Conservation (phyloP, 164 flowering plant genomes). For the Buxus sempervirens region DNA sequence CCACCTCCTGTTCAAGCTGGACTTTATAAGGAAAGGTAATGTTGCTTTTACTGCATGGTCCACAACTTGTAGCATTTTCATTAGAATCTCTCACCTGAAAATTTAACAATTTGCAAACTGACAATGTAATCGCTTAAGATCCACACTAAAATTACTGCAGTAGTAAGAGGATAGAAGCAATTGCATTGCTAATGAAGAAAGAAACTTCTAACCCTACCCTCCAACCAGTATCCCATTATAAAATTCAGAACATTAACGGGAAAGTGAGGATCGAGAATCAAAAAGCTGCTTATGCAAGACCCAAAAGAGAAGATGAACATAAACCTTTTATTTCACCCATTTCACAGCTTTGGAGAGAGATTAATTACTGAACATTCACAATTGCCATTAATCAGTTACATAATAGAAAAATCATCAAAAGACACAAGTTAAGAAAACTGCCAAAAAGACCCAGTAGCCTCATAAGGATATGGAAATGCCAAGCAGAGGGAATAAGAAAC, state of each 20-base stretch:
- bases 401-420: too few relatives aligned
- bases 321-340: neutral
- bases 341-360: neutral
- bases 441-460: too few relatives aligned
- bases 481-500: too few relatives aligned
- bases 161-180: neutral
- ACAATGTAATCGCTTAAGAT: neutral
- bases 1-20: conserved; percentile 75
- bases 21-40: conserved; percentile 31
- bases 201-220: neutral
- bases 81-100: conserved; percentile 23
- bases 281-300: neutral
- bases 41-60: conserved; percentile 20
- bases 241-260: neutral
- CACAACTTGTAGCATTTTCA: conserved; percentile 23
- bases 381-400: neutral
- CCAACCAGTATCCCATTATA: neutral
- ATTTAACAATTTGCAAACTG: neutral
- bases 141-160: neutral
- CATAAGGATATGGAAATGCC: too few relatives aligned
- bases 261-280: neutral
- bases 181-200: neutral
- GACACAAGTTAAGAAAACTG: too few relatives aligned
- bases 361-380: neutral
- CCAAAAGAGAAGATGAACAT: neutral